Percentiles rank a stretch among this genome's conserved stretches.
Conservation (phyloP, 2,329 filamentous ascomycete genomes). For the Penicillium hordei region DNA sequence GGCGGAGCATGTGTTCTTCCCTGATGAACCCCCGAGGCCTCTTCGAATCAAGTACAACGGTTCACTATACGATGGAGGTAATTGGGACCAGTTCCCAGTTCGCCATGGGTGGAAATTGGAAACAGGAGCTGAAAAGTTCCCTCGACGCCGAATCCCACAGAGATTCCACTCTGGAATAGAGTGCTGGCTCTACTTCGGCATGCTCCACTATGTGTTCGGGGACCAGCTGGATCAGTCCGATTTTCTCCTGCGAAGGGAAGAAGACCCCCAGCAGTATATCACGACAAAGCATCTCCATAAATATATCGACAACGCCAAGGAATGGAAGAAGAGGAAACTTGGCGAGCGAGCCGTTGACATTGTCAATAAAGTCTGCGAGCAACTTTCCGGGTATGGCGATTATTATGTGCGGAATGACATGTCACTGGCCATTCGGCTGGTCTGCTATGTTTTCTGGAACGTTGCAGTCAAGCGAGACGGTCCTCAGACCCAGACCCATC, state of each 20-base stretch:
- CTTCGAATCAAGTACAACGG: background rate
- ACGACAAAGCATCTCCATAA: conserved; percentile 10
- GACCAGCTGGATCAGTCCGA: conserved; percentile 11
- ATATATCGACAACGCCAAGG: conserved; percentile 10
- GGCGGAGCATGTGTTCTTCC: conserved; percentile 1
- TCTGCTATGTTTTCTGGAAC: background rate
- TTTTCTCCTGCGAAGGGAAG: conserved; percentile 3
- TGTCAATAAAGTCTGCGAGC: conserved; percentile 10
- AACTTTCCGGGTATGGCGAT: background rate
- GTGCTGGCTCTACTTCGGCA: conserved; percentile 17
- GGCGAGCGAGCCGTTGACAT: conserved; percentile 8
- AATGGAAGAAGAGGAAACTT: conserved; percentile 14
- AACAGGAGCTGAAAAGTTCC: background rate
- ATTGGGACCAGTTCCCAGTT: background rate
- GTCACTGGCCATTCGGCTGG: background rate
- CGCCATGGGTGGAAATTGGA: background rate
- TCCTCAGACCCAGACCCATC: background rate
- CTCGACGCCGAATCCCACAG: background rate
- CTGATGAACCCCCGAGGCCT: background rate
- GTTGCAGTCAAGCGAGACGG: background rate
- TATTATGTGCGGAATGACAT: background rate
- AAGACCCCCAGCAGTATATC: background rate
- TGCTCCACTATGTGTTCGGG: conserved; percentile 10
- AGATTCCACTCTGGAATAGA: background rate
- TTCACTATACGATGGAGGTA: background rate